Conservation (phyloP, 208 protist species). For the Leishmania guyanensis region DNA sequence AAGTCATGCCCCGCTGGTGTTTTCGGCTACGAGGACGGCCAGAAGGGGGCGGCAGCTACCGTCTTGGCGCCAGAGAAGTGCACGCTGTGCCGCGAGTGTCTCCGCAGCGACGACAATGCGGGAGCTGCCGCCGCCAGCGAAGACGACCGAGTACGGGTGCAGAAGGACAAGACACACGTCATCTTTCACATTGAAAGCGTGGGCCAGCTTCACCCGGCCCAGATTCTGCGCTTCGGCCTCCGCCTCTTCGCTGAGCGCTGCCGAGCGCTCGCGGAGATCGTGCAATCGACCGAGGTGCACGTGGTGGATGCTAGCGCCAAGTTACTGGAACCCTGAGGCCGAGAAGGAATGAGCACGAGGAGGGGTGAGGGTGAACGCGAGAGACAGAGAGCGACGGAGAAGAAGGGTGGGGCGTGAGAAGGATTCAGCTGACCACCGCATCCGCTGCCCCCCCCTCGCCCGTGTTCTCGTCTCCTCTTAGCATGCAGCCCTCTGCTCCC, state of each 20-base stretch:
- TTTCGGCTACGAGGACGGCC: conserved; percentile 89
- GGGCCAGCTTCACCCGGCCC: conserved; percentile 72
- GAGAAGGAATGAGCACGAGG: not conserved
- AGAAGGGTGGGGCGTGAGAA: not conserved
- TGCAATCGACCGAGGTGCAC: conserved; percentile 74
- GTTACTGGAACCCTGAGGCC: conserved; percentile 20
- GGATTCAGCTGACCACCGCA: not conserved
- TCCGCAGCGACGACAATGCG: conserved; percentile 72
- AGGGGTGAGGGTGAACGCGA: not conserved
- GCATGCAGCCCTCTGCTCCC: not conserved
- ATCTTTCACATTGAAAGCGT: conserved; percentile 90
- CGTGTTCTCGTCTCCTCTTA: not conserved
- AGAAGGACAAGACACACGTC: conserved; percentile 87
- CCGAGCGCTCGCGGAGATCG: conserved; percentile 59
- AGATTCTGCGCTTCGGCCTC: conserved; percentile 79
- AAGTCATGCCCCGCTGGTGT: conserved; percentile 93
- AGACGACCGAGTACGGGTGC: conserved; percentile 58
- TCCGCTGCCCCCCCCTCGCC: not conserved
- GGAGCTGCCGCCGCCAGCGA: conserved; percentile 2
- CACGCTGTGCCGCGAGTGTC: conserved; percentile 97
- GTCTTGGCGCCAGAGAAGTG: conserved; percentile 92
- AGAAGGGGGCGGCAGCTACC: conserved; percentile 55
- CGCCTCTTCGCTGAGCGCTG: conserved; percentile 78
- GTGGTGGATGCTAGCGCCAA: conserved; percentile 31
- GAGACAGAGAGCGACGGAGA: not conserved